Evolutionary conservation across 2,329 filamentous ascomycete species (phyloP).

Genomic region (Pseudogymnoascus sp.): DNA sequence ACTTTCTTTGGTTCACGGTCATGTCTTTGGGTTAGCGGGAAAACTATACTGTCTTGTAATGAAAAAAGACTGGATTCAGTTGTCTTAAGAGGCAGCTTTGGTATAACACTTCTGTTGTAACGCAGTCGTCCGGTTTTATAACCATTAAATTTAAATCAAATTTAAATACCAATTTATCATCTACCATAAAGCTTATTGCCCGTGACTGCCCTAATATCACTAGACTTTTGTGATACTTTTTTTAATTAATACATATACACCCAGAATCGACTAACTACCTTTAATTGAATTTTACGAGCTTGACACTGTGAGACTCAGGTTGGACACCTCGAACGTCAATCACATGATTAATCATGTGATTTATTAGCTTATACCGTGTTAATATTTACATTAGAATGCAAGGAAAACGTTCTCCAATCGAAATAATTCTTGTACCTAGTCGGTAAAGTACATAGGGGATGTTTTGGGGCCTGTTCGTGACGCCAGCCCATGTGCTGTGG

Average conservation of each 20-base stretch:
- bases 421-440: neutral
- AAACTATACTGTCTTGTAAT: neutral
- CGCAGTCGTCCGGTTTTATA: neutral
- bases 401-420: neutral
- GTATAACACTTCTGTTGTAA: neutral
- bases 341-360: conserved; percentile 2
- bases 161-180: conserved; percentile 37
- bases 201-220: no score
- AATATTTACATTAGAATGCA: neutral
- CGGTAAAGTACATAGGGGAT: neutral
- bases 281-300: no score
- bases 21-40: neutral
- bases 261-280: no score
- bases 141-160: neutral
- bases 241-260: no score
- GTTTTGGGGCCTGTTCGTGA: neutral
- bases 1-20: neutral
- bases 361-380: neutral
- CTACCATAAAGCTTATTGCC: no score
- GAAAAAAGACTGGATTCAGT: neutral
- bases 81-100: neutral
- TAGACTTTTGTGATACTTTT: no score
- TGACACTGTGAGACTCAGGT: neutral
- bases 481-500: neutral
- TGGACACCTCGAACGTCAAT: neutral